Evolutionary conservation across 441 rosid genomes (phyloP), one percentile per base, ranked within the genome.

Genomic region (Daphne laureola): DNA sequence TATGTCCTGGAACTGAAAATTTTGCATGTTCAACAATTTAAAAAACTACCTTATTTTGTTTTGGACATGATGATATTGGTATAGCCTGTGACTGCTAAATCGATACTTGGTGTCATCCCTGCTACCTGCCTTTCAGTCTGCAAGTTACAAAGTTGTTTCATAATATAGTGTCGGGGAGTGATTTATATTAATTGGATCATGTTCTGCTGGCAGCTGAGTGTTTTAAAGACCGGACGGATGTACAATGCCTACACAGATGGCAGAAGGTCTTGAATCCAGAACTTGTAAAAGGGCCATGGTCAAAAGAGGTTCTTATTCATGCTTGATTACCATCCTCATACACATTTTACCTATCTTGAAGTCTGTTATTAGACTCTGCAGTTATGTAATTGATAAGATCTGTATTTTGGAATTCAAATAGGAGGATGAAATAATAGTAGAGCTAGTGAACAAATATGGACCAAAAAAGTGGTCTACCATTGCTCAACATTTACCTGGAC

Each of bases 191-290:
- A 46, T 43, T 62, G 9, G 9, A 31, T 31, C 38, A 31, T 31
- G 38, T 31, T 31, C 12, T 77, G 63, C 50, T 46, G 43, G 62
- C 78, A 94, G 99, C 99, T 25, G 99, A 90, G 69, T 87, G 87
- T 74, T 94, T 94, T 84, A 94, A 94, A 73, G 97, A 94, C 53
- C 84, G 99, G 61, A 94, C 99, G 42, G 99, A 94, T 76, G 99
- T 94, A 54, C 99, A 94, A 65, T 94, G 99, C 80, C 83, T 94
- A 41, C 99, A 94, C 77, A 82, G 99, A 72, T 94, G 99, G 99
- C 99, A 94, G 80, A 94, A 94, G 78, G 99, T 94, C 68, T 78
- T 94, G 70, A 86, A 90, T 71, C 99, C 99, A 38, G 99, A 94
- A 64, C 93, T 93, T 57, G 90, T 94, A 45, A 90, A 94, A 84